Percentiles rank a stretch among this genome's conserved stretches.
phyloP scores from a whole-genome alignment of 2,329 filamentous ascomycete species.

The Alternaria brassicae region DNA sequence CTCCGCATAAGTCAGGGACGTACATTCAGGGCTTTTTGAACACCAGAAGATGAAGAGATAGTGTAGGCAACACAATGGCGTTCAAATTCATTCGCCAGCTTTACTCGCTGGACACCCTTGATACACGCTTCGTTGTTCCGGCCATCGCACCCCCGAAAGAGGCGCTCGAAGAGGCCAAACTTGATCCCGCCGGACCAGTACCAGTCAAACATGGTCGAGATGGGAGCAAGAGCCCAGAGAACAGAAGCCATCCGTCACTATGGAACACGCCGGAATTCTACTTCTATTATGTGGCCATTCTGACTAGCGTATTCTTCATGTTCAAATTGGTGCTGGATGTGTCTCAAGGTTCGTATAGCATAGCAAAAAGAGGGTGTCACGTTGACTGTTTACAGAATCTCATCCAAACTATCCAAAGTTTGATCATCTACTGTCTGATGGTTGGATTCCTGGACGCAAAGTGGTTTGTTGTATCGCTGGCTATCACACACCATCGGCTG shows the following conservation, averaged over 20 bases:
- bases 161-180: conserved; percentile 43
- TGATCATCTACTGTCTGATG: conserved; percentile 72
- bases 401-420: conserved; percentile 83
- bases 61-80: conserved; percentile 39
- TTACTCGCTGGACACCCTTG: conserved; percentile 71
- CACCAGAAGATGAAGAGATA: conserved; percentile 33
- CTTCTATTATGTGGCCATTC: conserved; percentile 76
- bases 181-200: conserved; percentile 43
- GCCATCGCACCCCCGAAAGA: conserved; percentile 67
- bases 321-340: conserved; percentile 88
- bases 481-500: conserved; percentile 6
- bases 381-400: conserved; percentile 62
- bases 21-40: not conserved
- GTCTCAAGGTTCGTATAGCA: conserved; percentile 69
- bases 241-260: conserved; percentile 67
- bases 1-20: conserved; percentile 12
- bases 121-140: conserved; percentile 75
- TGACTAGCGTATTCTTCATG: conserved; percentile 78
- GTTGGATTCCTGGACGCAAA: conserved; percentile 92
- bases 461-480: conserved; percentile 64
- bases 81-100: conserved; percentile 60
- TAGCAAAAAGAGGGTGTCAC: not conserved
- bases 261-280: conserved; percentile 90
- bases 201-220: conserved; percentile 33
- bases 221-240: conserved; percentile 40